These are phyloP conservation scores for Cladochytrium replicatum DNA, from an alignment of 192 early-diverging fungal species.

Conservation along the genomic window DNA sequence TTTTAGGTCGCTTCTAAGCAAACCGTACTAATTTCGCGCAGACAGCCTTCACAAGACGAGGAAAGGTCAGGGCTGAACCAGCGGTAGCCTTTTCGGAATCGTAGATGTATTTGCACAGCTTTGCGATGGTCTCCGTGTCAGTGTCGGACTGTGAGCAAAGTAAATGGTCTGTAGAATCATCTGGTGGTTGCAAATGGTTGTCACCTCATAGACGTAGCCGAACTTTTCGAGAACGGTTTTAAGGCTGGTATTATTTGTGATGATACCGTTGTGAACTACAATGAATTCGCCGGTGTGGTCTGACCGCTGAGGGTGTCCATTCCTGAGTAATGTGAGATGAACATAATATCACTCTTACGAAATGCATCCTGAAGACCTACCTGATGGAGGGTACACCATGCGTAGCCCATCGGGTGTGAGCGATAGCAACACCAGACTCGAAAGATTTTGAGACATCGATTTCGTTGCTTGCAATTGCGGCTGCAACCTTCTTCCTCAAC, in stretches of 20 bases:
- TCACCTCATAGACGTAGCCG: slow-evolving; percentile 82
- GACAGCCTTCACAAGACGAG: slow-evolving; percentile 46
- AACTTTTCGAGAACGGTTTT: slow-evolving; percentile 49
- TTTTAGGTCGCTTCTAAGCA: neutral
- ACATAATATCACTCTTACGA: too few species aligned
- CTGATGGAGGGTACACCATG: slow-evolving; percentile 51
- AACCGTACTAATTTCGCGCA: slow-evolving; percentile 45
- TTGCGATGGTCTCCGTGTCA: slow-evolving; percentile 54
- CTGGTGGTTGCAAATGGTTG: slow-evolving; percentile 1
- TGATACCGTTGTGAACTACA: slow-evolving; percentile 60
- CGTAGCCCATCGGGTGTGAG: slow-evolving; percentile 61
- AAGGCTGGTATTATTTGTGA: slow-evolving; percentile 55
- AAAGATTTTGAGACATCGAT: slow-evolving; percentile 25
- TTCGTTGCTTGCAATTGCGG: neutral
- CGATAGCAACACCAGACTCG: slow-evolving; percentile 40
- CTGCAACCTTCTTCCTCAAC: slow-evolving; percentile 35
- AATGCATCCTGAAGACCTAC: too few species aligned
- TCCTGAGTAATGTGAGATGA: too few species aligned
- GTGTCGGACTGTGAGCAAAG: slow-evolving; percentile 39
- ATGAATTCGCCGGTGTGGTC: slow-evolving; percentile 52
- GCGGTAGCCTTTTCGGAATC: slow-evolving; percentile 38
- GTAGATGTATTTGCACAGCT: slow-evolving; percentile 54
- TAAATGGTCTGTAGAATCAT: neutral
- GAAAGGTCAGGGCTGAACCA: slow-evolving; percentile 32
- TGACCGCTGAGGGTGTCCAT: slow-evolving; percentile 54